Conservation (phyloP, 2,329 filamentous ascomycete species). For the Colletotrichum costaricense region DNA sequence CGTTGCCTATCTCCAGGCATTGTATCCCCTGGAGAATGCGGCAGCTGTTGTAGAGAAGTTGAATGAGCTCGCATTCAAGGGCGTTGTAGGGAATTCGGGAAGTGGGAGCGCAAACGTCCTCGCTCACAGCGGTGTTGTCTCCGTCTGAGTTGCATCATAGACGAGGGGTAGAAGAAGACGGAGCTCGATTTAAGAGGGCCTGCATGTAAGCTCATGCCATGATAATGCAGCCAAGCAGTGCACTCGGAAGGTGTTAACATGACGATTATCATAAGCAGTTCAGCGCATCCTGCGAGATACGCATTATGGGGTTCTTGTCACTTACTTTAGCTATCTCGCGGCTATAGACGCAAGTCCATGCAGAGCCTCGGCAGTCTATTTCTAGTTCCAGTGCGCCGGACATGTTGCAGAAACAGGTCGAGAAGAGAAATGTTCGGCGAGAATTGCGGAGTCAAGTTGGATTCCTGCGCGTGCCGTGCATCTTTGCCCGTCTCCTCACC, state of each 20-base stretch:
- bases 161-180: neutral
- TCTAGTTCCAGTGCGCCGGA: neutral
- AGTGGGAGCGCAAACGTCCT: neutral
- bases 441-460: neutral
- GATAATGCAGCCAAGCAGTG: neutral
- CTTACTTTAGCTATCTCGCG: neutral
- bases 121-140: neutral
- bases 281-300: neutral
- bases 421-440: conserved; percentile 18
- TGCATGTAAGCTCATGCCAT: neutral
- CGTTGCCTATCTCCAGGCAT: conserved; percentile 36
- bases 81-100: neutral
- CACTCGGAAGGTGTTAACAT: neutral
- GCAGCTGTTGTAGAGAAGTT: neutral
- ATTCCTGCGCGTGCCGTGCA: neutral
- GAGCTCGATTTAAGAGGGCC: neutral
- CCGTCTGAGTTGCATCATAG: neutral
- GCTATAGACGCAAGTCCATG: neutral
- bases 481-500: neutral
- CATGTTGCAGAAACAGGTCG: neutral
- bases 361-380: neutral
- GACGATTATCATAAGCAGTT: neutral
- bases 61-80: neutral
- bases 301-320: no score
- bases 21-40: conserved; percentile 2